phyloP scores from a whole-genome alignment of 139 green algal genomes.

The Tetraselmis chui region DNA sequence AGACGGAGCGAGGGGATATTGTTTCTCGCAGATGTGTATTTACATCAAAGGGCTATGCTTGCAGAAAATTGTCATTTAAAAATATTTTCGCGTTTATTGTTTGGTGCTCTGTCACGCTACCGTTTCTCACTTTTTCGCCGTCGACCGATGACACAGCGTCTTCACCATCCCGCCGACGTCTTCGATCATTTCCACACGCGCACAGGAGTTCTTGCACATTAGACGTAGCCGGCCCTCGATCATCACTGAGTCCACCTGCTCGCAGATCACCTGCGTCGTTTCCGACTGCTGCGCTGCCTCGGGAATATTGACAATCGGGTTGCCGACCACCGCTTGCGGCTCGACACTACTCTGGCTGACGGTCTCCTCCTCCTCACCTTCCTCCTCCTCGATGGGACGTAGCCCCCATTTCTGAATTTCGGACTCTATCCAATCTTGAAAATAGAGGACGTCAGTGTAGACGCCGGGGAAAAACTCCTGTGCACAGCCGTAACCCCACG shows the following conservation, averaged over 20 bases:
- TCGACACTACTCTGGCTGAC: not conserved
- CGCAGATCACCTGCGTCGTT: not conserved
- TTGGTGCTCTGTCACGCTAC: no score
- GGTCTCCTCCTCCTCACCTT: not conserved
- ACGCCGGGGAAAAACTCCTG: slow-evolving; percentile 10
- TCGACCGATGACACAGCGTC: not conserved
- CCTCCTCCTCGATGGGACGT: not conserved
- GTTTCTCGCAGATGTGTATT: no score
- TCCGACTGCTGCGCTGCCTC: not conserved
- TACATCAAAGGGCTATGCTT: no score
- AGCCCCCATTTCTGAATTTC: not conserved
- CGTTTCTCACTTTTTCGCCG: not conserved
- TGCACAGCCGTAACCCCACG: slow-evolving; percentile 23
- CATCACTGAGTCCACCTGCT: not conserved
- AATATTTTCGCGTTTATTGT: no score
- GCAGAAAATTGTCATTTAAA: no score
- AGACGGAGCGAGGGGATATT: no score
- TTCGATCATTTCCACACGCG: not conserved
- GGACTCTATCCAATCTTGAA: not conserved
- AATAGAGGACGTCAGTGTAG: slow-evolving; percentile 4
- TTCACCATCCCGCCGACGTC: not conserved
- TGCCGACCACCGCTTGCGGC: not conserved
- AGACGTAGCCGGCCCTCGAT: not conserved
- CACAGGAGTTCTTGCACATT: not conserved
- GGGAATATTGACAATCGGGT: not conserved